Evolutionary conservation across 108 stramenopile species (phyloP), one percentile per base, ranked within the genome.

Genomic region (Cyclostephanos tholiformis): DNA sequence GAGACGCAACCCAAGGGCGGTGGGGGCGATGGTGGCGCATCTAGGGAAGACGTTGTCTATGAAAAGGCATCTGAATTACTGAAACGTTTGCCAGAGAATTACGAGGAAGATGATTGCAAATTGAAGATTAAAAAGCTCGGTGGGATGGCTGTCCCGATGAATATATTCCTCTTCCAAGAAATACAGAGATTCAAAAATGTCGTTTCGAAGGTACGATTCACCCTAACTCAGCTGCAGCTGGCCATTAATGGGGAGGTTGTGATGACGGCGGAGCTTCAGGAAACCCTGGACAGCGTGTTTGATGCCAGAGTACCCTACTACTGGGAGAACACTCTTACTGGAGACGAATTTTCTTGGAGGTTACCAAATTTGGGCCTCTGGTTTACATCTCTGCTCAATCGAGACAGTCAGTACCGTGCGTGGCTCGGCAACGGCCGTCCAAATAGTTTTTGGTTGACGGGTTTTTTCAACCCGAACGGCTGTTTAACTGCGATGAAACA

Each of bases 201-300:
- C 43, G 67, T 97, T 35, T 65, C 74, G 26, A 93, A 92, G 85
- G 96, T 94, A 14, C 80, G 90, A 29, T 91, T 85, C 63, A 89
- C 76, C 29, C 82, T 97, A 2, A 73, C 69, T 23, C 93, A 97
- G 77, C 74, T 97, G 17, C 88, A 90, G 60, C 84, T 92, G 44
- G 96, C 96, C 20, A 91, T 95, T 67, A 93, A 91, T 49, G 96
- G 96, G 13, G 95, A 95, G 68, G 93, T 97, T 14, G 91, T 95
- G 2, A 91, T 97, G 89, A 93, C 93, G 23, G 82, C 85, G 16
- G 93, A 91, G 66, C 82, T 97, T 11, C 87, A 89, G 69, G 80
- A 89, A 62, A 87, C 93, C 19, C 77, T 97, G 26, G 82, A 88
- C 55, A 87, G 86, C 30, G 84, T 97, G 32, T 91, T 65, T 78